A percentile compares a stretch with the other conserved stretches of the same genome.
These are phyloP conservation scores for Leucosporidium creatinivorum DNA, from an alignment of 768 basidiomycete species.

Conservation along the genomic window DNA sequence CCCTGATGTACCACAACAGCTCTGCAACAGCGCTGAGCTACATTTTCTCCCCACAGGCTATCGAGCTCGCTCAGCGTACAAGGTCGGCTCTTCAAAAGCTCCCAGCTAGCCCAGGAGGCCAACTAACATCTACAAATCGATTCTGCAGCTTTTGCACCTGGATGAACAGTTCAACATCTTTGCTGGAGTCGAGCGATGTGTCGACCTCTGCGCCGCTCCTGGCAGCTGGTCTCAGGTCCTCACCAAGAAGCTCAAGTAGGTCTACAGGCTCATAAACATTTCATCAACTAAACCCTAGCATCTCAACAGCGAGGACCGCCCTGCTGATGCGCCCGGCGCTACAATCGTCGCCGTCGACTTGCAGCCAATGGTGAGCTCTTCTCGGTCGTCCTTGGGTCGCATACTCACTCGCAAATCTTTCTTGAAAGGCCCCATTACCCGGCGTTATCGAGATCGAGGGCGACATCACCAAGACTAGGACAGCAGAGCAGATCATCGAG, in stretches of 20 bases:
- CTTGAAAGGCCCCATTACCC: constrained; percentile 42
- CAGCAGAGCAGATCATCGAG: constrained; percentile 43
- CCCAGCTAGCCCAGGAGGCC: not conserved
- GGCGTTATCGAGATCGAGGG: constrained; percentile 45
- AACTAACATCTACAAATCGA: not conserved
- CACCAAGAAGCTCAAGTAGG: constrained; percentile 41
- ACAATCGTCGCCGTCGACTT: constrained; percentile 42
- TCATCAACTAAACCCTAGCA: not conserved
- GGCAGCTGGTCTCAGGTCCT: constrained; percentile 46
- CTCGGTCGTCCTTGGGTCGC: not conserved
- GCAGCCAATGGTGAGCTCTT: constrained; percentile 41
- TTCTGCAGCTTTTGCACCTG: constrained; percentile 37
- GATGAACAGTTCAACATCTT: constrained; percentile 40
- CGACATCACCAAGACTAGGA: constrained; percentile 46
- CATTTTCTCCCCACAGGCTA: constrained; percentile 31
- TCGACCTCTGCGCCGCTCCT: constrained; percentile 41
- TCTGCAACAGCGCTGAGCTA: not conserved
- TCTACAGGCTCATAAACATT: not conserved
- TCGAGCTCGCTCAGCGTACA: constrained; percentile 41
- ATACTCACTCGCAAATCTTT: not conserved
- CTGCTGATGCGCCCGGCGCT: constrained; percentile 10
- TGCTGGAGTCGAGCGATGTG: constrained; percentile 35
- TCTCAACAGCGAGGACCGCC: constrained; percentile 18
- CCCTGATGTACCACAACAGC: too few species aligned
- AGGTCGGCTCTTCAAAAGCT: constrained; percentile 7